These are phyloP conservation scores for Colletotrichum scovillei DNA, from an alignment of 2,329 filamentous ascomycete genomes.

Conservation along the genomic window DNA sequence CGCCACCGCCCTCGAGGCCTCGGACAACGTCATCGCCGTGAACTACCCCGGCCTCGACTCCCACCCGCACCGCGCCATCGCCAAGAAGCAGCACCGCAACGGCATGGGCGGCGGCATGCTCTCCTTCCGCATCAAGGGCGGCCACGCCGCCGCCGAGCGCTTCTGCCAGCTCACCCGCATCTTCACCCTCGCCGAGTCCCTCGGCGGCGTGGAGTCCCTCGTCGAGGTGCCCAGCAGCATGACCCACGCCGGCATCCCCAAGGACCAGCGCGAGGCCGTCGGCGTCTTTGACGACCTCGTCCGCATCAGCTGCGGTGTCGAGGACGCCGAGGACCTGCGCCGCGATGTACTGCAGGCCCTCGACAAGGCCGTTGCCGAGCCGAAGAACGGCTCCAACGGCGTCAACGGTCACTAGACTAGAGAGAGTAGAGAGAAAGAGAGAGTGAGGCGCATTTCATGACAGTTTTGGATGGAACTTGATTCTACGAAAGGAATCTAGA, in stretches of 20 bases:
- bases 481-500: neutral
- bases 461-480: neutral
- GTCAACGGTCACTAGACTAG: constrained; percentile 41
- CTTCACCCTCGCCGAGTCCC: constrained; percentile 91
- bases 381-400: constrained; percentile 43
- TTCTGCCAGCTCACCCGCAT: constrained; percentile 93
- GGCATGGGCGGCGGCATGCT: constrained; percentile 98
- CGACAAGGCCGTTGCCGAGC: constrained; percentile 72
- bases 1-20: constrained; percentile 80
- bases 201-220: constrained; percentile 92
- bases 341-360: constrained; percentile 86
- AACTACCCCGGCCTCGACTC: constrained; percentile 95
- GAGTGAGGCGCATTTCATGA: neutral
- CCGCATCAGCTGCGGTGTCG: constrained; percentile 91
- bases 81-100: constrained; percentile 90
- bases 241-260: constrained; percentile 96
- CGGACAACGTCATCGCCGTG: constrained; percentile 85
- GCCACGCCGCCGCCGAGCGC: constrained; percentile 84
- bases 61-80: constrained; percentile 87
- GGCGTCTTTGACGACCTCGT: constrained; percentile 97
- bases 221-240: constrained; percentile 94
- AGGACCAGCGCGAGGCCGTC: constrained; percentile 88
- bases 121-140: constrained; percentile 92
- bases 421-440: neutral
- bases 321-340: constrained; percentile 87